Conservation (phyloP, 2,329 filamentous ascomycete species). For the Aureobasidium subglaciale region DNA sequence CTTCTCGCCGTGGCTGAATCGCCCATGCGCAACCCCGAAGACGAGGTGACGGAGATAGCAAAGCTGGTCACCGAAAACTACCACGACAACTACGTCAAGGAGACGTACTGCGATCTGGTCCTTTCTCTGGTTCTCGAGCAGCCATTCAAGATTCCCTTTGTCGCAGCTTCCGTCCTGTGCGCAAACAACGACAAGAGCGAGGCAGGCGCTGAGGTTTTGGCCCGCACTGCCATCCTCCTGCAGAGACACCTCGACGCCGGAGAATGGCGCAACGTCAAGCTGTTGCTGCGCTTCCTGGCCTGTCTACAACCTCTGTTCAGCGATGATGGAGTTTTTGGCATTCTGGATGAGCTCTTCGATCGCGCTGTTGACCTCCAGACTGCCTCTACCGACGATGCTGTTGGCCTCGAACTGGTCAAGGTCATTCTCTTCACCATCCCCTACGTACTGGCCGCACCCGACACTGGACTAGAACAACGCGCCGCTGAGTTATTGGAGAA, state of each 20-base stretch:
- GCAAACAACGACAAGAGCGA: slow-evolving; percentile 73
- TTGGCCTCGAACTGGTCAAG: slow-evolving; percentile 82
- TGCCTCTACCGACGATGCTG: slow-evolving; percentile 79
- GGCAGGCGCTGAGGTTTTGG: slow-evolving; percentile 63
- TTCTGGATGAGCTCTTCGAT: slow-evolving; percentile 84
- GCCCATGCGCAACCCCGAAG: slow-evolving; percentile 67
- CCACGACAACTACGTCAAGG: slow-evolving; percentile 73
- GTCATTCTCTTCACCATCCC: slow-evolving; percentile 93
- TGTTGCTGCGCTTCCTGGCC: slow-evolving; percentile 81
- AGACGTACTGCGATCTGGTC: slow-evolving; percentile 64
- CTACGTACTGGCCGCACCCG: slow-evolving; percentile 67
- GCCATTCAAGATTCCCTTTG: slow-evolving; percentile 94
- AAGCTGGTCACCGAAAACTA: slow-evolving; percentile 73
- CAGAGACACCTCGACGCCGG: slow-evolving; percentile 65
- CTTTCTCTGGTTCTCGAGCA: slow-evolving; percentile 81
- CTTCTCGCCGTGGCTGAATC: slow-evolving; percentile 71
- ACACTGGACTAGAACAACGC: slow-evolving; percentile 62
- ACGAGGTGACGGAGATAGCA: slow-evolving; percentile 69
- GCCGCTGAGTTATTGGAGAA: slow-evolving; percentile 79
- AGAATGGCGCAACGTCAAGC: slow-evolving; percentile 85
- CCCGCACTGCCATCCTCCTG: slow-evolving; percentile 51
- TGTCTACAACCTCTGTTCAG: slow-evolving; percentile 74
- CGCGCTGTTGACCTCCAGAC: slow-evolving; percentile 91
- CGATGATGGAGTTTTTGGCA: slow-evolving; percentile 75
- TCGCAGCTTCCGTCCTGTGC: slow-evolving; percentile 74